Evolutionary conservation across 2,329 filamentous ascomycete species (phyloP), one percentile per base, ranked within the genome.

Genomic region (Chaetomiaceae sp.): DNA sequence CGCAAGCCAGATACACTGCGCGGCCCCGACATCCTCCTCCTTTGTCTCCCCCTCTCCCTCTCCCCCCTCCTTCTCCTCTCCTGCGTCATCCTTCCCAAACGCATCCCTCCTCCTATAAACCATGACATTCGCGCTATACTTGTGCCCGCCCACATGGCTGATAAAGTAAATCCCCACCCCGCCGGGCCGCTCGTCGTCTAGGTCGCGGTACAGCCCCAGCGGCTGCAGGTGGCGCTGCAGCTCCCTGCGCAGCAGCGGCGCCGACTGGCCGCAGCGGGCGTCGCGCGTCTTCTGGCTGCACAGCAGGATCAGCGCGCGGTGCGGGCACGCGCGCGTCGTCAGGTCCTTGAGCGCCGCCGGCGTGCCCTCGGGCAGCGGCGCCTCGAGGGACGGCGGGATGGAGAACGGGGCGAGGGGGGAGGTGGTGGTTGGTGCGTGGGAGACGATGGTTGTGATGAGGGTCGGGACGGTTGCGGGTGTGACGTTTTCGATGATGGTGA

Each of bases 121-220:
- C 74, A 99, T 87, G 60, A 97, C 82, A 63, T 99, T 99, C 23
- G 93, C 93, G 41, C 85, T 84, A 71, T 95, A 97, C 73, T 96
- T 96, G 74, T 99, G 93, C 0, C 93, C 93, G 23, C 93, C 93
- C 3, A 96, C 90, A 65, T 99, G 93, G 59, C 84, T 92, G 64
- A 97, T 95, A 66, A 96, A 97, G 71, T 96, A 96, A 58, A 99
- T 88, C 0, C 89, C 92, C 5, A 96, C 92, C 12, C 93, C 93
- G 10, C 92, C 92, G 0, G 91, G 89, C 51, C 93, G 74, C 67
- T 90, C 84, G 66, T 99, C 93, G 64, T 95, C 83, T 41, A 93
- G 71, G 65, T 97, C 92, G 25, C 93, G 83, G 67, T 86, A 91
- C 17, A 99, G 72, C 0, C 90, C 91, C 12, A 95, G 74, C 1